Percentiles rank a stretch among this genome's conserved stretches.
phyloP scores from a whole-genome alignment of 768 basidiomycete genomes.

The Trametes elegans region DNA sequence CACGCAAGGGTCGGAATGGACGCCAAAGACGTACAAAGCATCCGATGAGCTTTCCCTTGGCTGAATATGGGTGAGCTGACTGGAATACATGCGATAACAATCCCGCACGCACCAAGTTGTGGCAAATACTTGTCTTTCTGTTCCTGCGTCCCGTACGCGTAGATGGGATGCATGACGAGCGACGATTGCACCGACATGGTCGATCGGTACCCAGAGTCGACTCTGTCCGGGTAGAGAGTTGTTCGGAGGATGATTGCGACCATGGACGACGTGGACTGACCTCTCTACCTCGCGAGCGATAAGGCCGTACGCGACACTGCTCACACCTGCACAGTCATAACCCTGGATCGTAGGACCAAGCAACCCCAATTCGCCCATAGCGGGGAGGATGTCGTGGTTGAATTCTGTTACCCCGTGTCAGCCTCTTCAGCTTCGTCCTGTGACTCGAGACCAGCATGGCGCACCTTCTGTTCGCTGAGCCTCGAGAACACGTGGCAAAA shows the following conservation, averaged over 20 bases:
- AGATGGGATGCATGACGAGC: slow-evolving; percentile 93
- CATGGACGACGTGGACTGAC: slow-evolving; percentile 36
- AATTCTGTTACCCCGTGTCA: slow-evolving; percentile 53
- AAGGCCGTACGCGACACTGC: slow-evolving; percentile 90
- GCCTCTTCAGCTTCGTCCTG: not conserved
- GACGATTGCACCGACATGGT: slow-evolving; percentile 95
- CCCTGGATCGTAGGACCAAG: slow-evolving; percentile 91
- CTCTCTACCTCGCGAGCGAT: slow-evolving; percentile 93
- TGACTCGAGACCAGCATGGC: slow-evolving; percentile 15
- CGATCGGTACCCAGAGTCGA: slow-evolving; percentile 96
- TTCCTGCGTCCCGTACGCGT: slow-evolving; percentile 83
- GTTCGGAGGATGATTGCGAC: not conserved
- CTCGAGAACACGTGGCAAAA: slow-evolving; percentile 84
- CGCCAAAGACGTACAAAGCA: slow-evolving; percentile 73
- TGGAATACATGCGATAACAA: not conserved
- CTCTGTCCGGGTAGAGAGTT: slow-evolving; percentile 42
- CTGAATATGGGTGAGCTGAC: slow-evolving; percentile 35
- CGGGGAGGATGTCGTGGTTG: slow-evolving; percentile 69
- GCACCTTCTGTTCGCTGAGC: slow-evolving; percentile 86
- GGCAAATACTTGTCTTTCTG: slow-evolving; percentile 94
- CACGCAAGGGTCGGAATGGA: not conserved
- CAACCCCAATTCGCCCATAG: slow-evolving; percentile 91
- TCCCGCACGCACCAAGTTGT: slow-evolving; percentile 53
- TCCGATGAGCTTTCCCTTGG: slow-evolving; percentile 83
- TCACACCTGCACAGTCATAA: slow-evolving; percentile 91